phyloP scores from a whole-genome alignment of 108 stramenopile genomes.

The Fragilaria crotonensis region DNA sequence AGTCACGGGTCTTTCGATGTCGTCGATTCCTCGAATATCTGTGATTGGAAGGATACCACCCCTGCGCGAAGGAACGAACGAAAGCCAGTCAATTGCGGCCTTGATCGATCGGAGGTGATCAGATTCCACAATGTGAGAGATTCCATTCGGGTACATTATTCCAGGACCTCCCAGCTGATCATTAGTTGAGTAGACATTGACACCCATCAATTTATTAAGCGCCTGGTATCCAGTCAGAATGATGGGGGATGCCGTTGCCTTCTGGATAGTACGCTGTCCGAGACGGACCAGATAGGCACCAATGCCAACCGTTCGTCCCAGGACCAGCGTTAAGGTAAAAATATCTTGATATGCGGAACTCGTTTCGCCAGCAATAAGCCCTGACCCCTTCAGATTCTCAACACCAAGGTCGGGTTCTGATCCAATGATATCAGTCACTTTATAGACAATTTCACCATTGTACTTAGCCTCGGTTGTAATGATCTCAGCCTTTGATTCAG shows the following conservation, averaged over 20 bases:
- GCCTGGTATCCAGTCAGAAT: constrained; percentile 99
- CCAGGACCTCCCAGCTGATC: constrained; percentile 96
- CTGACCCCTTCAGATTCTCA: constrained; percentile 97
- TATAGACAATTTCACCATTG: constrained; percentile 58
- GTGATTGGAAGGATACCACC: constrained; percentile 79
- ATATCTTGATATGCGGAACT: constrained; percentile 92
- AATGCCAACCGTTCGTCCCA: constrained; percentile 95
- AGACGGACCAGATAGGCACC: constrained; percentile 99
- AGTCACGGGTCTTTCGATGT: constrained; percentile 83
- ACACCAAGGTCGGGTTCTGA: constrained; percentile 96
- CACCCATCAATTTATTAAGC: constrained; percentile 98
- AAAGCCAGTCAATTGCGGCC: constrained; percentile 89
- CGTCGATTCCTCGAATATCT: constrained; percentile 85
- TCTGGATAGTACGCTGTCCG: constrained; percentile 98
- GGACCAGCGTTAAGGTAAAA: constrained; percentile 96
- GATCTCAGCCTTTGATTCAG: constrained; percentile 22
- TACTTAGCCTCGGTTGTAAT: constrained; percentile 39
- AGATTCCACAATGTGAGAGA: constrained; percentile 87
- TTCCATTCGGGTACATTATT: constrained; percentile 98
- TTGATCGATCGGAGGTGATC: constrained; percentile 89
- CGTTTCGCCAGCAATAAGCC: constrained; percentile 98
- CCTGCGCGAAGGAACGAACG: constrained; percentile 85
- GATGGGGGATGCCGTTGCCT: constrained; percentile 87
- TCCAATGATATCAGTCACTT: constrained; percentile 91
- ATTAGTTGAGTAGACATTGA: constrained; percentile 98